Conservation (phyloP, 768 basidiomycete species). For the Thelephora aurantiotincta region DNA sequence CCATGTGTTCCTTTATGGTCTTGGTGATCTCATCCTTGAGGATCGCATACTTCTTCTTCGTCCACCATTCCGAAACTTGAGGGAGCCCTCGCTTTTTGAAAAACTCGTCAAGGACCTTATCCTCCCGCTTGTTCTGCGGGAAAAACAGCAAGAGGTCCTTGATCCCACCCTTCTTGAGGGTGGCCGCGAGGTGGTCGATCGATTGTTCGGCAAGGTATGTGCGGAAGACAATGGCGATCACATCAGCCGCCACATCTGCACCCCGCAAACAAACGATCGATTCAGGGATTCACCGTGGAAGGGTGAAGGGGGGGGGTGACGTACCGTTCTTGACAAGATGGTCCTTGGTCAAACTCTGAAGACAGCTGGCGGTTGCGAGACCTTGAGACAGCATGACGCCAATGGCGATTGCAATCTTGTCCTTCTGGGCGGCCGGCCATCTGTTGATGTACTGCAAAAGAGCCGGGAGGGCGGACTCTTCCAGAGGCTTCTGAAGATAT, state of each 20-base stretch:
- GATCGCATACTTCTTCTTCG: slow-evolving; percentile 74
- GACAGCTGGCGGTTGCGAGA: slow-evolving; percentile 60
- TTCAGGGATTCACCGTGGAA: slow-evolving; percentile 3
- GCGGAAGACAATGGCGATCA: slow-evolving; percentile 69
- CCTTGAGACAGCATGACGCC: slow-evolving; percentile 80
- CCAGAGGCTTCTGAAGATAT: slow-evolving; percentile 95
- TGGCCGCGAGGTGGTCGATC: slow-evolving; percentile 76
- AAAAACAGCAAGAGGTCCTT: slow-evolving; percentile 82
- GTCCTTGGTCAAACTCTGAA: slow-evolving; percentile 79
- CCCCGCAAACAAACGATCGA: not conserved
- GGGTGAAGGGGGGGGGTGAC: slow-evolving; percentile 5
- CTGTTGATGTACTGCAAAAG: slow-evolving; percentile 83
- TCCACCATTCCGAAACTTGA: slow-evolving; percentile 87
- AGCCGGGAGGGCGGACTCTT: slow-evolving; percentile 67
- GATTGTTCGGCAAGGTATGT: slow-evolving; percentile 70
- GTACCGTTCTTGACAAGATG: slow-evolving; percentile 91
- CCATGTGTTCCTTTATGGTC: slow-evolving; percentile 56
- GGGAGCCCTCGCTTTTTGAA: slow-evolving; percentile 72
- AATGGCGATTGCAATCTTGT: slow-evolving; percentile 71
- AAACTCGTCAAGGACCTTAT: slow-evolving; percentile 65
- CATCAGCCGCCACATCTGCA: slow-evolving; percentile 62
- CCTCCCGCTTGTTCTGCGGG: slow-evolving; percentile 68
- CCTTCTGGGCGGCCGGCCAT: slow-evolving; percentile 63
- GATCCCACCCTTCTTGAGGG: slow-evolving; percentile 76
- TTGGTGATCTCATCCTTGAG: slow-evolving; percentile 66